Evolutionary conservation across 2,329 filamentous ascomycete species (phyloP).

Genomic region (Hypoxylon sp.): DNA sequence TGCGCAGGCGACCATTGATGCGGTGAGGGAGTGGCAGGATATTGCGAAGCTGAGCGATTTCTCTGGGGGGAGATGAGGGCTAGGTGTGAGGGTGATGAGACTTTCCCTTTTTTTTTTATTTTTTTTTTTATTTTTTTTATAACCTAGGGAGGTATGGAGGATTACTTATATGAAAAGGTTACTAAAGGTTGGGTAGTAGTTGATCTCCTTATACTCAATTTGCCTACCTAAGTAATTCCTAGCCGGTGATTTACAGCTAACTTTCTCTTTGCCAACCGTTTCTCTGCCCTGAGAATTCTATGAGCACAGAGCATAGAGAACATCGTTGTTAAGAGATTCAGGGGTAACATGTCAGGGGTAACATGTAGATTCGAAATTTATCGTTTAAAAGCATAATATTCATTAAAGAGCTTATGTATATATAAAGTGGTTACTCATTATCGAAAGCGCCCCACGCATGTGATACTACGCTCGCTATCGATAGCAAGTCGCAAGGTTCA

Average conservation of each 20-base stretch:
- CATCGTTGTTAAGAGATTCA: not conserved
- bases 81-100: not conserved
- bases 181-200: too few relatives aligned
- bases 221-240: too few relatives aligned
- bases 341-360: not conserved
- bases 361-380: not conserved
- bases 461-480: conserved; percentile 1
- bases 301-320: not conserved
- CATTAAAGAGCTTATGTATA: not conserved
- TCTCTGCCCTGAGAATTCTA: too few relatives aligned
- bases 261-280: too few relatives aligned
- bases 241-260: too few relatives aligned
- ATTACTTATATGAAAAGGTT: too few relatives aligned
- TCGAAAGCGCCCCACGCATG: not conserved
- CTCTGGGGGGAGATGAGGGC: not conserved
- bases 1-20: conserved; percentile 51
- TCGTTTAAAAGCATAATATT: not conserved
- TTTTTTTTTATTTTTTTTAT: too few relatives aligned
- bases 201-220: too few relatives aligned
- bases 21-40: conserved; percentile 55
- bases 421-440: not conserved
- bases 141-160: not conserved
- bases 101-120: too few relatives aligned
- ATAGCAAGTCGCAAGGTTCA: not conserved
- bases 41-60: conserved; percentile 50